phyloP scores from a whole-genome alignment of 2,329 filamentous ascomycete genomes.

The Colletotrichum falcatum region DNA sequence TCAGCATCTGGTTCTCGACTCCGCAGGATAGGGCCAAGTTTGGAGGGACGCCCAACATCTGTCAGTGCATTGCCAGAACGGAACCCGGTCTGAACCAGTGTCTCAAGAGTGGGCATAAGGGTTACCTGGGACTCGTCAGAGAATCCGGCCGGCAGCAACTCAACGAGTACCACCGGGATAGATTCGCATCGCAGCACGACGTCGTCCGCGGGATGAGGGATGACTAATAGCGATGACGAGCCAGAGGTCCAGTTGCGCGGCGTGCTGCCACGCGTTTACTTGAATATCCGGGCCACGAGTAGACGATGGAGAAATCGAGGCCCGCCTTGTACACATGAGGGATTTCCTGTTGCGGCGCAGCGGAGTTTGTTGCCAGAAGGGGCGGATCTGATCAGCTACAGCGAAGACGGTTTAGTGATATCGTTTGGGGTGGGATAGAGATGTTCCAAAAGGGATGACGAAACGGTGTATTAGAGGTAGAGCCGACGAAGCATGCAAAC shows the following conservation, averaged over 20 bases:
- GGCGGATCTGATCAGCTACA: neutral
- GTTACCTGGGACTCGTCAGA: conserved; percentile 48
- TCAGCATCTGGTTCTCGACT: conserved; percentile 49
- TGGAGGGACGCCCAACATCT: conserved; percentile 46
- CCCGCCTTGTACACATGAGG: neutral
- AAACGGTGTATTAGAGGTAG: neutral
- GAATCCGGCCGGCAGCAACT: conserved; percentile 46
- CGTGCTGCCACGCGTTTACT: neutral
- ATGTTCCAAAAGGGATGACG: neutral
- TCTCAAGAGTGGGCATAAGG: conserved; percentile 45
- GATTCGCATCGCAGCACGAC: conserved; percentile 37
- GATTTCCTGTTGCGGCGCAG: neutral
- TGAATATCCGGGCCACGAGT: neutral
- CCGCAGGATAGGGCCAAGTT: conserved; percentile 44
- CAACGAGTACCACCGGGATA: conserved; percentile 34
- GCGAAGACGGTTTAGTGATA: neutral
- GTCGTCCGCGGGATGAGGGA: conserved; percentile 38
- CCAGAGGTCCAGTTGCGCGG: neutral
- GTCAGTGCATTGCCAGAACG: conserved; percentile 45
- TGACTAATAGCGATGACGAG: conserved; percentile 22
- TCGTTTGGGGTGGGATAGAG: neutral
- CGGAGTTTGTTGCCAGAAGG: neutral
- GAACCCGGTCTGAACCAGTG: conserved; percentile 45
- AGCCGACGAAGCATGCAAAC: neutral
- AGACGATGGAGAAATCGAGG: neutral